Evolutionary conservation across 345 rosid genomes (phyloP), one percentile per base, ranked within the genome.

Genomic region (Zanthoxylum bungeanum): DNA sequence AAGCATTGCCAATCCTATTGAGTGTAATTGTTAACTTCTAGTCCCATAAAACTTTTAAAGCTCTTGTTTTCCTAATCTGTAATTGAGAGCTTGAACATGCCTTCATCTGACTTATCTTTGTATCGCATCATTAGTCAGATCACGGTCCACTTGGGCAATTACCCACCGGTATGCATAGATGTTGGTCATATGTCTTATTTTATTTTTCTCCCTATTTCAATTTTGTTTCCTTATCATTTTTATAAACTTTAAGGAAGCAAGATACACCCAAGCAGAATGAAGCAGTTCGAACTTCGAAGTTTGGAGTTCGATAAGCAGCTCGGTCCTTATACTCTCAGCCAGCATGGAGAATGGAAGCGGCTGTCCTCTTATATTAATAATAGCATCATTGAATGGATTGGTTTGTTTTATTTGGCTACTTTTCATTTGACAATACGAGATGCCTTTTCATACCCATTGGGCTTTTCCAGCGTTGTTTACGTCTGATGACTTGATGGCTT

Each of bases 261-360:
- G 92, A 76, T 94, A 80, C 84, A 71, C 80, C 28, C 87, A 76
- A 75, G 89, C 93, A 63, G 93, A 92, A 52, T n/a, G n/a, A n/a
- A n/a, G n/a, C n/a, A n/a, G n/a, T n/a, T n/a, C n/a, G n/a, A n/a
- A n/a, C n/a, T n/a, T n/a, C 78, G 51, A 80, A 74, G 63, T 69
- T 80, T 90, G 81, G 98, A 94, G 84, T 92, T 94, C 56, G 93
- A 94, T 78, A 81, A 82, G 39, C 73, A 86, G 74, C 92, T 92
- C 71, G 97, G 97, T 72, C 95, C 98, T 47, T 92, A 88, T 80
- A 80, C 85, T 79, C 76, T 81, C 61, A 89, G 72, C 64, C 93
- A 77, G 21, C 83, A 85, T 77, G 90, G 83, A 33, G 91, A 84
- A 22, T 94, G 98, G 96, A 92, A 82, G 82, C 75, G 82, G 56